Evolutionary conservation across 371 early-diverging fungal genomes (phyloP), one percentile per base, ranked within the genome.

Genomic region (Mortierella sp.): DNA sequence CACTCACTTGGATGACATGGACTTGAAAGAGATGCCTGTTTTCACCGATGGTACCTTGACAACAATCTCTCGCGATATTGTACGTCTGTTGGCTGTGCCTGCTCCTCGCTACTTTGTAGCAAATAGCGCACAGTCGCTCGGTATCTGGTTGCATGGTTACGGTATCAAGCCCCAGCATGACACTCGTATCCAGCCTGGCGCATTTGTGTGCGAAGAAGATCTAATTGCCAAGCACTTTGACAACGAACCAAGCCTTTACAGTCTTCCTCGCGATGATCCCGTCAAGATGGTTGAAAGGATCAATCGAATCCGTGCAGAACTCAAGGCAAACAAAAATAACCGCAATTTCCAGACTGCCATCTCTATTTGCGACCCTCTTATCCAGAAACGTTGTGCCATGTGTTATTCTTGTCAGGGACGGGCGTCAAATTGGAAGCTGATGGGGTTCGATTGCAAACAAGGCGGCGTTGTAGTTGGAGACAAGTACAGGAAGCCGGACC

Each of bases 161-260:
- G 87, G 88, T 26, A 87, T 90, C 60, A 57, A 86, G 49, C 90
- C 90, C 11, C 84, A 87, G 22, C 85, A 88, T 64, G 90, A 90
- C 66, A 85, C 77, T 26, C 85, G 90, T 20, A 90, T 90, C 58
- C 90, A 90, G 47, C 89, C 89, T n/a, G 83, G 83, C 8, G 89
- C 89, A 32, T 88, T 89, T 81, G 89, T 88, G 0, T 90, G 90
- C 39, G 90, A 90, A 28, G 88, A 90, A 37, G 88, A 89, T 39
- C 83, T 90, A 86, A 88, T 90, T 78, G 90, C 88, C 24, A 90
- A 90, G 37, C 89, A 89, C 52, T 90, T 90, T 78, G 90, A 89
- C 60, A 88, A 88, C 54, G 88, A 88, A 26, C 70, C 70, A 3
- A 81, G 77, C 55, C 60, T 81, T 6, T 0, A 11, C 28, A 10